These are phyloP conservation scores for Excoecaria cochinchinensis DNA, from an alignment of 345 rosid species.

Conservation along the genomic window DNA sequence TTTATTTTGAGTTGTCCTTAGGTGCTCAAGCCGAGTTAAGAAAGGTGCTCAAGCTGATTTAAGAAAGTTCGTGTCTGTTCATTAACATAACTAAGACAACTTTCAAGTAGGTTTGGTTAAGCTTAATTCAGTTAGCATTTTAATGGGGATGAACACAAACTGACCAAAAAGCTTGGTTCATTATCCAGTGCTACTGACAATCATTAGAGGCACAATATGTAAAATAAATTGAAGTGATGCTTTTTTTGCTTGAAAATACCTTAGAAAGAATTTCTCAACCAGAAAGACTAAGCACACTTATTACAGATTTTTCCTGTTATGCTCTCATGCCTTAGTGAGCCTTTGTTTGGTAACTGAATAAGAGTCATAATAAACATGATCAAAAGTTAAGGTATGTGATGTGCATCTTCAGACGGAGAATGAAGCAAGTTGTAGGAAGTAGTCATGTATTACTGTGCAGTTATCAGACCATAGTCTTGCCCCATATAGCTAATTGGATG, in stretches of 20 bases:
- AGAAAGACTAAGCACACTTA: not conserved
- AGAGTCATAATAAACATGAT: not conserved
- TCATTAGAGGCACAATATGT: not conserved
- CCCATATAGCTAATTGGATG: not conserved
- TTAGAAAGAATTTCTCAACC: not conserved
- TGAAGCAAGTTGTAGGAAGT: not conserved
- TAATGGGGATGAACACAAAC: not conserved
- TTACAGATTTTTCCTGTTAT: not conserved
- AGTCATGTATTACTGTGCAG: not conserved
- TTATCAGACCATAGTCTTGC: not conserved
- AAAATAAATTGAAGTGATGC: not conserved
- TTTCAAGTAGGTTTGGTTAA: not conserved
- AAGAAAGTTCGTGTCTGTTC: not conserved
- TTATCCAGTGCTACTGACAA: not conserved
- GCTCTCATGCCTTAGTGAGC: not conserved
- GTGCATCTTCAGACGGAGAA: not conserved
- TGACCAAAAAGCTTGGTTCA: not conserved
- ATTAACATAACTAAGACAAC: not conserved
- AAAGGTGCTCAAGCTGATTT: constrained; percentile 1
- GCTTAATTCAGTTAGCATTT: not conserved
- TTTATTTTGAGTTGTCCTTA: not conserved
- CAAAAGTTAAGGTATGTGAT: not conserved
- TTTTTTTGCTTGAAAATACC: not conserved
- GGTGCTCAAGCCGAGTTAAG: not conserved
- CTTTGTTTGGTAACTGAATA: not conserved